Evolutionary conservation across 164 flowering plant species (phyloP).

Genomic region (Vitis rupestris): DNA sequence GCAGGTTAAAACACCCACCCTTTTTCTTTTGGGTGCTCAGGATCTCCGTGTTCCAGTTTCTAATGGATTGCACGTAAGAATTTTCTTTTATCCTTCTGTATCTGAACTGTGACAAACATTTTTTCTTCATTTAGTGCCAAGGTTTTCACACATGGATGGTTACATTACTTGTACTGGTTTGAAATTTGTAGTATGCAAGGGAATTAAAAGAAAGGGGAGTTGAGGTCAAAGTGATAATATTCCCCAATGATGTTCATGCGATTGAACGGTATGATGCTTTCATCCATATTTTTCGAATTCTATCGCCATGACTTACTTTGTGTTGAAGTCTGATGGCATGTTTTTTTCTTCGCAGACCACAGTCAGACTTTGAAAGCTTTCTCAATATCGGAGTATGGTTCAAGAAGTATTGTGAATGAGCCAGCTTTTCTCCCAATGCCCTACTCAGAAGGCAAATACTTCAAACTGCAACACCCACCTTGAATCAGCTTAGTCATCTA

Average conservation of each 20-base stretch:
- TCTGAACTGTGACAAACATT: neutral
- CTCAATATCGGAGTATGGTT: constrained; percentile 96
- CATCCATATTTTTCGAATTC: neutral
- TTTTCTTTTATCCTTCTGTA: neutral
- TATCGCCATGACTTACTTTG: neutral
- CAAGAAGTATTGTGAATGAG: constrained; percentile 71
- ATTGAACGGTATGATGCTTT: constrained; percentile 57
- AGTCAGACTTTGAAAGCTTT: constrained; percentile 89
- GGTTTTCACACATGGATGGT: neutral
- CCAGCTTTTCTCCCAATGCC: constrained; percentile 1
- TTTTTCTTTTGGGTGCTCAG: constrained; percentile 85
- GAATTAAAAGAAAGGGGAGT: constrained; percentile 84
- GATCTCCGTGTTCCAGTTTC: constrained; percentile 92
- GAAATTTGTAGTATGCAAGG: constrained; percentile 61
- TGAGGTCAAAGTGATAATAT: constrained; percentile 62
- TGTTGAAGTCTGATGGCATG: constrained; percentile 4
- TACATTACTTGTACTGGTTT: neutral
- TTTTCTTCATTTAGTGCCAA: neutral
- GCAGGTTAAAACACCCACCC: constrained; percentile 91
- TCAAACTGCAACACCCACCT: neutral
- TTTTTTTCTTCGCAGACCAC: constrained; percentile 64
- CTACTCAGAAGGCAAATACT: constrained; percentile 3
- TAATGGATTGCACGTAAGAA: constrained; percentile 83
- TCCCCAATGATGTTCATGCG: constrained; percentile 75
- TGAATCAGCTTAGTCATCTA: constrained; percentile 4